Evolutionary conservation across 164 flowering plant species (phyloP).

Genomic region (Vitis rotundifolia): DNA sequence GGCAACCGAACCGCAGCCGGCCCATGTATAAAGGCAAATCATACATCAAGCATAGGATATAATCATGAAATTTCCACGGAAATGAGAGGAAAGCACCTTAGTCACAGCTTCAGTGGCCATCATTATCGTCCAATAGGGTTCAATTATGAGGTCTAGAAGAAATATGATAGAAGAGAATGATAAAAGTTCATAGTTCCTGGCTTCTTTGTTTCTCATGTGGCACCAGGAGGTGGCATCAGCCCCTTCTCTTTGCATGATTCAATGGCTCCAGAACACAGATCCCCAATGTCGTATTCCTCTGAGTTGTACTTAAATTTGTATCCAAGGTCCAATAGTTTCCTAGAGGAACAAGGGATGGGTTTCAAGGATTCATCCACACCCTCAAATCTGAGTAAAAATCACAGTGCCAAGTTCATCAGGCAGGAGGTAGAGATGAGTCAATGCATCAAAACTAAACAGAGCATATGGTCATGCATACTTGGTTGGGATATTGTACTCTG

Average conservation of each 20-base stretch:
- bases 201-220: not conserved
- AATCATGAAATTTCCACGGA: too few species aligned
- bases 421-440: not conserved
- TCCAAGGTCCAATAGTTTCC: slow-evolving; percentile 1
- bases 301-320: slow-evolving; percentile 2
- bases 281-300: not conserved
- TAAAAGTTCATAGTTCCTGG: too few species aligned
- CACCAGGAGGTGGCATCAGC: not conserved
- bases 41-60: too few species aligned
- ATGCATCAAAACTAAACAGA: not conserved
- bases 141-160: too few species aligned
- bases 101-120: too few species aligned
- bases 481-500: slow-evolving; percentile 13
- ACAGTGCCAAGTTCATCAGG: not conserved
- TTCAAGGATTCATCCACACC: slow-evolving; percentile 5
- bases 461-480: not conserved
- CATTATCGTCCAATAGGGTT: too few species aligned
- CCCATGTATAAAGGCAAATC: too few species aligned
- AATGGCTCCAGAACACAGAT: not conserved
- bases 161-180: too few species aligned
- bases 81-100: too few species aligned
- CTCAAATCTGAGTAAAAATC: slow-evolving; percentile 1
- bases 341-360: not conserved
- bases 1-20: too few species aligned
- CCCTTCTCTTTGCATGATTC: slow-evolving; percentile 4